Evolutionary conservation across 305 asterid genomes (phyloP).

Genomic region (Fraxinus sp.): DNA sequence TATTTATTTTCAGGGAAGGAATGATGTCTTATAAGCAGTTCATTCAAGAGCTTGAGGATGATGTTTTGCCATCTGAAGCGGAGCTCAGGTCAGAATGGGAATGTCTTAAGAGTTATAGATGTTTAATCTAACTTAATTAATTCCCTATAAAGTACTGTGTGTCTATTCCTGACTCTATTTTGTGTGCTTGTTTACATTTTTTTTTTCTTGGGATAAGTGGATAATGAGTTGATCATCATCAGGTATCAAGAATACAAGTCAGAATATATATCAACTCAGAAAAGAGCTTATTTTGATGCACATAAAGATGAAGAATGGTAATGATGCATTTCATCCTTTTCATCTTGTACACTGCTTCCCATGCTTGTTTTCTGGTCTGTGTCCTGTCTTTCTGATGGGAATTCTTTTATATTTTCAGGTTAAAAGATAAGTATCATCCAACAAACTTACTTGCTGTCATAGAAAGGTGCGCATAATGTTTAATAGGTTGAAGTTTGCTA

Average conservation of each 20-base stretch:
- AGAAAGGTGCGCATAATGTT: constrained; percentile 4
- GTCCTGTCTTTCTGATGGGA: no score
- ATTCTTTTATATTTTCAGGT: no score
- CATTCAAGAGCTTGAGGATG: constrained; percentile 99
- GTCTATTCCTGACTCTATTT: neutral
- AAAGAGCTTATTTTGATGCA: constrained; percentile 72
- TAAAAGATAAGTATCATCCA: neutral
- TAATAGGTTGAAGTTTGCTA: neutral
- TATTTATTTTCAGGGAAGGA: constrained; percentile 68
- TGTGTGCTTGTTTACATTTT: constrained; percentile 1
- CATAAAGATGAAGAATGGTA: constrained; percentile 98
- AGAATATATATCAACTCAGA: constrained; percentile 85
- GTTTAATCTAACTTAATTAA: constrained; percentile 18
- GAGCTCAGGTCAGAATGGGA: constrained; percentile 74
- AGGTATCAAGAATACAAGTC: constrained; percentile 96
- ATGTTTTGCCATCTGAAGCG: constrained; percentile 92
- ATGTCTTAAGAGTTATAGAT: constrained; percentile 20
- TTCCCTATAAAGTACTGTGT: neutral
- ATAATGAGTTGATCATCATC: constrained; percentile 23
- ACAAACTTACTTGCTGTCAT: neutral
- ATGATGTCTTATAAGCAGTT: constrained; percentile 99
- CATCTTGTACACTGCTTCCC: no score
- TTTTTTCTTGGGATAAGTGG: constrained; percentile 6
- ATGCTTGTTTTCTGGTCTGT: no score
- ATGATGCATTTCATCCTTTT: no score